phyloP scores from a whole-genome alignment of 2,329 filamentous ascomycete genomes.

The Arthrobotrys sphaeroides region DNA sequence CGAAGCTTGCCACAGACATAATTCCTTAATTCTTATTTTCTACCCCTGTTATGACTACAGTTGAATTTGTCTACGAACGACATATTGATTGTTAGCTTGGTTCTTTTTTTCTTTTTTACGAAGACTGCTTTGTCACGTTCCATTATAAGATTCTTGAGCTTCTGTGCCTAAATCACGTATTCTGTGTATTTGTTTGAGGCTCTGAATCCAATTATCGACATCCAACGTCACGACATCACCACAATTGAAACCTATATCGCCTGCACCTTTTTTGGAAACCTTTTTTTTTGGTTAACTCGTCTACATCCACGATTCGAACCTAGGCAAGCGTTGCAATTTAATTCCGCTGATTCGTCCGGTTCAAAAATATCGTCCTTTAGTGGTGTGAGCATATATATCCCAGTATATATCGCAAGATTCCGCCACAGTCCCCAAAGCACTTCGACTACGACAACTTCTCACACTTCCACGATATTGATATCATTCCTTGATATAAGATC shows the following conservation, averaged over 20 bases:
- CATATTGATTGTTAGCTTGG: slow-evolving; percentile 33
- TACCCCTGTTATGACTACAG: slow-evolving; percentile 17
- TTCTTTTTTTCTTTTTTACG: too few species aligned
- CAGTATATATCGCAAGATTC: slow-evolving; percentile 10
- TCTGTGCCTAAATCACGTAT: slow-evolving; percentile 17
- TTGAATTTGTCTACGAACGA: slow-evolving; percentile 10
- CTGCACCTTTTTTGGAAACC: neutral
- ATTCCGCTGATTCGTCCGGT: slow-evolving; percentile 16
- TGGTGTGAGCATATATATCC: slow-evolving; percentile 26
- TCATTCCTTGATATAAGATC: neutral
- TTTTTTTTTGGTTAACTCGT: neutral
- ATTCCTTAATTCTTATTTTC: slow-evolving; percentile 47
- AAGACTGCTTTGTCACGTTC: slow-evolving; percentile 3
- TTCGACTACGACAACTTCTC: neutral
- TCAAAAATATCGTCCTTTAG: slow-evolving; percentile 11
- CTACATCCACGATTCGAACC: neutral
- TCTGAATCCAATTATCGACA: slow-evolving; percentile 19
- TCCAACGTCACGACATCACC: slow-evolving; percentile 9
- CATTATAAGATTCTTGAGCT: slow-evolving; percentile 14
- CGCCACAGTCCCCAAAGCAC: slow-evolving; percentile 14
- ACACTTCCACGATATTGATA: neutral
- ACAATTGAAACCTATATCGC: slow-evolving; percentile 5
- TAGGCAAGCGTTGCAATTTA: slow-evolving; percentile 34
- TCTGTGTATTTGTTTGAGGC: slow-evolving; percentile 34
- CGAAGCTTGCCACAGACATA: slow-evolving; percentile 39